Base-by-base conservation (phyloP, 2,329 filamentous ascomycete genomes). In the Xylariaceae sp. region DNA sequence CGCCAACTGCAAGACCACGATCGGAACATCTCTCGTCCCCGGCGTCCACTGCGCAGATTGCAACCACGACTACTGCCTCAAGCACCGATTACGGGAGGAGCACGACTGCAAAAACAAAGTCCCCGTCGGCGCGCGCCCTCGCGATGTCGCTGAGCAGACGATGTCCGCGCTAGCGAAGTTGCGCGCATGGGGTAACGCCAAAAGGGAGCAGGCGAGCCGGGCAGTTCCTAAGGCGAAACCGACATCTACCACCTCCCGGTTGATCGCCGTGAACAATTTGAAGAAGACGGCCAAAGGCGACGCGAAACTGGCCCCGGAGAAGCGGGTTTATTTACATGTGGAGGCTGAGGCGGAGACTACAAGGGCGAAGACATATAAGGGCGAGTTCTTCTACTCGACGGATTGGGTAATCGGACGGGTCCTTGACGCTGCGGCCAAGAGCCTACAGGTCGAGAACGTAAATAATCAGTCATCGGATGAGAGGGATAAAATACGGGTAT, bases 281-380 rank as follows among this genome's bases (percentile, higher is more conserved):
- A 96, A 96, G 74, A 87, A 87, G 68, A 84, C 81, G 0, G 92
- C 94, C 2, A 96, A 96, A 73, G 95, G 95, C 1, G 92, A 97
- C 60, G 84, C 84, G 9, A 92, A 90, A 64, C 72, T 96, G 0
- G 78, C 90, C 0, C 70, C 77, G 0, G 90, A 96, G 60, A 95
- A 95, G 74, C 77, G 94, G n/a, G 74, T 99, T 1, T 97, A 97
- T 67, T 67, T 99, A 0, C 86, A 88, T 67, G 89, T 96, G 16
- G 92, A 97, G 68, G 94, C 92, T 0, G 90, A 92, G 65, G 88
- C 89, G 9, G 88, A 89, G 64, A 95, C 90, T 0, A 86, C 91
- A 1, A 88, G 84, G 49, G 84, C 88, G 6, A 95, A 95, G 70
- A 84, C 88, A 41, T 91, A 92, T 3, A 87, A 84, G 65, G 88